Evolutionary conservation across 805 yeast species (phyloP).

Genomic region (Wickerhamiella shivajii): DNA sequence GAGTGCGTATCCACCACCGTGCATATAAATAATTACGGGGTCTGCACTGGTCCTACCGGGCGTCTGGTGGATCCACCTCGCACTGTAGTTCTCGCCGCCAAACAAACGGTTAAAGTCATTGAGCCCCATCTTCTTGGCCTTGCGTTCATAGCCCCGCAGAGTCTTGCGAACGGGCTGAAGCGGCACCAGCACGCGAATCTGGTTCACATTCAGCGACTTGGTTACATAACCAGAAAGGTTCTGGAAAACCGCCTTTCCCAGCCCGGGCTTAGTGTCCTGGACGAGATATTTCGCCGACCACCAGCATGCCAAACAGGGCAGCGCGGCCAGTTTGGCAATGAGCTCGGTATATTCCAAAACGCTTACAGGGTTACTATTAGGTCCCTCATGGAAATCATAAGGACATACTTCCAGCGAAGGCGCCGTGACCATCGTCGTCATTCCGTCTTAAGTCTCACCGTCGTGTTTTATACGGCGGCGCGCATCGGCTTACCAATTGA

Average conservation of each 20-base stretch:
- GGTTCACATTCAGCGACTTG: constrained; percentile 10
- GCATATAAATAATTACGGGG: constrained; percentile 19
- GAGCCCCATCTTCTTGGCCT: constrained; percentile 5
- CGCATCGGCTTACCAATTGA: too few species aligned
- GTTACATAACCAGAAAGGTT: constrained; percentile 12
- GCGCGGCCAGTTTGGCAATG: neutral
- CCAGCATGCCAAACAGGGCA: neutral
- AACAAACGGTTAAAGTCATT: constrained; percentile 13
- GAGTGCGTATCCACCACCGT: constrained; percentile 20
- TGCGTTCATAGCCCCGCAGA: constrained; percentile 4
- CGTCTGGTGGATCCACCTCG: constrained; percentile 17
- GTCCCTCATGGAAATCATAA: constrained; percentile 9
- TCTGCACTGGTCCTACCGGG: constrained; percentile 15
- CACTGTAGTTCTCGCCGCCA: constrained; percentile 4
- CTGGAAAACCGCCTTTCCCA: neutral
- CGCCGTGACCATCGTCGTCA: too few species aligned
- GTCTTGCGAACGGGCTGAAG: constrained; percentile 15
- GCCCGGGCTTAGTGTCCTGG: neutral
- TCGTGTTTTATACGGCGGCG: too few species aligned
- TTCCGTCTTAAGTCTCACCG: too few species aligned
- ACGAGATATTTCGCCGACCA: constrained; percentile 3
- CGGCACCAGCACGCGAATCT: constrained; percentile 15
- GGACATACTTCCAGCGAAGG: too few species aligned
- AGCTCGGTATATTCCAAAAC: neutral
- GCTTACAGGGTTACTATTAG: constrained; percentile 1